Evolutionary conservation across 345 rosid species (phyloP).

Genomic region (Streptanthus diversifolius): DNA sequence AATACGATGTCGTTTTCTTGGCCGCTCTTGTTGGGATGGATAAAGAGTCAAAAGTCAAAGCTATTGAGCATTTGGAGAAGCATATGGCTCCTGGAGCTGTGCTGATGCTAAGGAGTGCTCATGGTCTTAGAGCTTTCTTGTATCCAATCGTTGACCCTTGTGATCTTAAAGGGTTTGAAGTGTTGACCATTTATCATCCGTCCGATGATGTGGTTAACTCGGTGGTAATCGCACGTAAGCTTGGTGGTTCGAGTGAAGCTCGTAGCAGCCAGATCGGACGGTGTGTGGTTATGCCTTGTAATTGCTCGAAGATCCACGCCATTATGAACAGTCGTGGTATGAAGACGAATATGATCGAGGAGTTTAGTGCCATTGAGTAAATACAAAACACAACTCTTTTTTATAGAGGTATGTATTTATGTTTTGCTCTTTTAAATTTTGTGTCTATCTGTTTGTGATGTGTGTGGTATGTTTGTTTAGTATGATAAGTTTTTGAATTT

Average conservation of each 20-base stretch:
- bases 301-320: slow-evolving; percentile 57
- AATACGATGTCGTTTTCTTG: slow-evolving; percentile 81
- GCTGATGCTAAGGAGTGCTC: slow-evolving; percentile 79
- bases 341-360: slow-evolving; percentile 60
- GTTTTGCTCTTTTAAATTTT: slow-evolving; percentile 3
- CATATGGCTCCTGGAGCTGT: slow-evolving; percentile 64
- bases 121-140: slow-evolving; percentile 82
- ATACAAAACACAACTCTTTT: slow-evolving; percentile 1
- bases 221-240: slow-evolving; percentile 72
- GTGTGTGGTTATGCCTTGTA: slow-evolving; percentile 45
- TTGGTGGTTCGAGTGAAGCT: slow-evolving; percentile 11
- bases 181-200: slow-evolving; percentile 71
- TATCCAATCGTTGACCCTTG: slow-evolving; percentile 70
- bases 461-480: slow-evolving; percentile 2
- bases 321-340: slow-evolving; percentile 36
- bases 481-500: neutral
- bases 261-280: slow-evolving; percentile 9
- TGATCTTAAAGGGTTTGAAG: slow-evolving; percentile 72
- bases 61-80: slow-evolving; percentile 54
- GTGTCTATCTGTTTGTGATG: neutral
- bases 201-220: slow-evolving; percentile 85
- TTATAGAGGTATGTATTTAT: neutral
- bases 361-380: slow-evolving; percentile 24
- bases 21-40: slow-evolving; percentile 92
- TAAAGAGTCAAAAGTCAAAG: slow-evolving; percentile 53